Evolutionary conservation across 352 stramenopile genomes (phyloP).

Genomic region (Phytophthora pinifolia): DNA sequence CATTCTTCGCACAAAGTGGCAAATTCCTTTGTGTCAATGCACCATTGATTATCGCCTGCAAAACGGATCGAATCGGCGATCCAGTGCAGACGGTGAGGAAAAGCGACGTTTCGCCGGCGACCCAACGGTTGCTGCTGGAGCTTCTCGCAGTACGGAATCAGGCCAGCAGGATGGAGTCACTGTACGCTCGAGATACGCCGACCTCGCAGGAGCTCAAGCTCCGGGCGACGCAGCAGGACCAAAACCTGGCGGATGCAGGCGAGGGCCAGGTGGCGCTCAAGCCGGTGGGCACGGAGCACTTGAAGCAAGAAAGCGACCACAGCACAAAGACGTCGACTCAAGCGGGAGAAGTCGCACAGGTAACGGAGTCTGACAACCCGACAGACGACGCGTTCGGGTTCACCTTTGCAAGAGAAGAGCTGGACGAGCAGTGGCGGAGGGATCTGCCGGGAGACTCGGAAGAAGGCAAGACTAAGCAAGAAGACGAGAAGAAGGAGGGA

Average conservation of each 20-base stretch:
- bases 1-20: too few species aligned
- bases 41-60: too few species aligned
- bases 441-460: constrained; percentile 2
- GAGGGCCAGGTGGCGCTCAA: constrained; percentile 12
- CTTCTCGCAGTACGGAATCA: constrained; percentile 9
- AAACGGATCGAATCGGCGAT: too few species aligned
- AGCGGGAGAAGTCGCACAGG: neutral
- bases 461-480: constrained; percentile 10
- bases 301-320: constrained; percentile 5
- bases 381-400: constrained; percentile 31
- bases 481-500: constrained; percentile 23
- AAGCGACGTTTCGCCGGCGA: constrained; percentile 25
- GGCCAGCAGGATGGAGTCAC: constrained; percentile 31
- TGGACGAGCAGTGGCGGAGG: constrained; percentile 21
- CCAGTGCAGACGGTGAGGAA: neutral
- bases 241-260: constrained; percentile 7
- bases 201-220: constrained; percentile 26
- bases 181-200: constrained; percentile 34
- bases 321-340: constrained; percentile 11
- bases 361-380: constrained; percentile 5
- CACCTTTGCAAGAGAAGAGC: constrained; percentile 23
- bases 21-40: too few species aligned
- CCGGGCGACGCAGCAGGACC: constrained; percentile 10
- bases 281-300: neutral
- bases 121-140: constrained; percentile 5